Evolutionary conservation across 108 stramenopile genomes (phyloP).

Genomic region (Cyclotella baltica): DNA sequence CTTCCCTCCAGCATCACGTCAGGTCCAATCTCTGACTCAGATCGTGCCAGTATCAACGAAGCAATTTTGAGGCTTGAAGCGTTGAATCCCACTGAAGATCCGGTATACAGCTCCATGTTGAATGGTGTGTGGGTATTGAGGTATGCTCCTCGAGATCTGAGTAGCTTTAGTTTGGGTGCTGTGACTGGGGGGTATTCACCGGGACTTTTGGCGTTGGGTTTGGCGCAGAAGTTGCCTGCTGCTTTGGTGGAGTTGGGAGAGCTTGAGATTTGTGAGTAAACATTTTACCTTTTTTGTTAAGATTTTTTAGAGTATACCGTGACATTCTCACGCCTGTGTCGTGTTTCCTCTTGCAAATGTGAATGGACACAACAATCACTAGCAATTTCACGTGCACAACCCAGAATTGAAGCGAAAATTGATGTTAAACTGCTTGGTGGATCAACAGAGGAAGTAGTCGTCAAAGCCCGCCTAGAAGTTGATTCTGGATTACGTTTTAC

Average conservation of each 20-base stretch:
- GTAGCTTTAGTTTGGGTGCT: slow-evolving; percentile 57
- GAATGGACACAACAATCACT: neutral
- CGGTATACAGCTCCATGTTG: slow-evolving; percentile 66
- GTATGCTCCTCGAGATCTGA: slow-evolving; percentile 81
- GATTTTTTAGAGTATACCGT: neutral
- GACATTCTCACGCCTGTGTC: neutral
- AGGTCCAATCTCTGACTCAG: slow-evolving; percentile 25
- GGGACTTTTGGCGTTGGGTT: slow-evolving; percentile 71
- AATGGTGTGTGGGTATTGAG: slow-evolving; percentile 86
- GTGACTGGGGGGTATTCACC: slow-evolving; percentile 82
- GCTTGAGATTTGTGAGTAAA: slow-evolving; percentile 62
- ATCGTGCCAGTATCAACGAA: slow-evolving; percentile 53
- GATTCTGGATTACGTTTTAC: slow-evolving; percentile 72
- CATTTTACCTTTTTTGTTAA: neutral
- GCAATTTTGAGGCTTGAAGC: slow-evolving; percentile 74
- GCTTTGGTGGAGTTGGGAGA: slow-evolving; percentile 73
- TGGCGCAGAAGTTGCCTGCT: slow-evolving; percentile 70
- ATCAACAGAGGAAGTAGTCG: slow-evolving; percentile 33
- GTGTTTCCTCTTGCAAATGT: neutral
- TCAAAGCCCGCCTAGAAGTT: slow-evolving; percentile 53
- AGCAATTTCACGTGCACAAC: slow-evolving; percentile 76
- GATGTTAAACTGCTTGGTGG: slow-evolving; percentile 57
- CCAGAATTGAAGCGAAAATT: slow-evolving; percentile 79
- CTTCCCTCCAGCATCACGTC: slow-evolving; percentile 61
- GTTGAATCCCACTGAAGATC: slow-evolving; percentile 74